These are phyloP conservation scores for Calocera viscosa DNA, from an alignment of 768 basidiomycete species.

Conservation along the genomic window DNA sequence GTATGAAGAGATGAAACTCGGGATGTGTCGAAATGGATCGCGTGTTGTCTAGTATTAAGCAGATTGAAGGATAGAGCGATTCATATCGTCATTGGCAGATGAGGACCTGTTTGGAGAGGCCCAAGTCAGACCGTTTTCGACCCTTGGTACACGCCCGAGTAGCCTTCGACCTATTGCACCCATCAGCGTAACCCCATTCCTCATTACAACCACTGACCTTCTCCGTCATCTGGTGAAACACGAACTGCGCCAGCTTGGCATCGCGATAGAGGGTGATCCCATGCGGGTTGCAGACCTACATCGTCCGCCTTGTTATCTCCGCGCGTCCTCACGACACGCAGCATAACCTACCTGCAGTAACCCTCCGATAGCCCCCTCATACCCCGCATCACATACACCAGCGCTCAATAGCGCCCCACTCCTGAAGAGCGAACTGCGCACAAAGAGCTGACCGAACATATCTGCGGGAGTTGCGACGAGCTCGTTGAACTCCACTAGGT, in stretches of 20 bases:
- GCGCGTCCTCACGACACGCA: background rate
- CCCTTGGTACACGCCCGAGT: background rate
- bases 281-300: slow-evolving; percentile 17
- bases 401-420: slow-evolving; percentile 16
- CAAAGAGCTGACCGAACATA: slow-evolving; percentile 17
- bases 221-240: slow-evolving; percentile 17
- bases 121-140: background rate
- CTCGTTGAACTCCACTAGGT: slow-evolving; percentile 21
- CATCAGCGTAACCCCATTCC: background rate
- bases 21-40: too few relatives aligned
- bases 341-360: background rate
- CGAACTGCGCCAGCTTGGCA: slow-evolving; percentile 15
- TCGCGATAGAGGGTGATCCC: slow-evolving; percentile 15
- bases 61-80: too few relatives aligned
- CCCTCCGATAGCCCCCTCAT: slow-evolving; percentile 16
- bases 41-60: too few relatives aligned
- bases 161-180: background rate
- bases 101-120: too few relatives aligned
- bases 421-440: slow-evolving; percentile 18
- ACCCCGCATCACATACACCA: slow-evolving; percentile 17
- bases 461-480: slow-evolving; percentile 16
- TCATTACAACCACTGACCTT: background rate
- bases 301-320: background rate
- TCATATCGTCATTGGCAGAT: too few relatives aligned
- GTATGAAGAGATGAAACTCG: too few relatives aligned